Base-by-base conservation (phyloP, 495 filamentous ascomycete species). In the Lichina pygmaea region DNA sequence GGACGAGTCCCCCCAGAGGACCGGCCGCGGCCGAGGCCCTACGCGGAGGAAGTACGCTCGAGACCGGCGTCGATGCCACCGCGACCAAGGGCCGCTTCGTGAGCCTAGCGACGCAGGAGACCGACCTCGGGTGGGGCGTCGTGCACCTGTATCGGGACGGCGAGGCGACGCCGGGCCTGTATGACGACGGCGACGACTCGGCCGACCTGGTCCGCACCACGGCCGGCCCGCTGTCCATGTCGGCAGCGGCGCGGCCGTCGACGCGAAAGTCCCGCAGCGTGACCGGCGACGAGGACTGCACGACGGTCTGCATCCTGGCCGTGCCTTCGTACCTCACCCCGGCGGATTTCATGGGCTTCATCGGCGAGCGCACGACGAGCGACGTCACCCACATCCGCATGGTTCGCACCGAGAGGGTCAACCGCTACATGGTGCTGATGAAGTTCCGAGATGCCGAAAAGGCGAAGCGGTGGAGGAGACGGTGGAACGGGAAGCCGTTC, bases 361-460 rank as follows among this genome's bases (percentile, higher is more conserved):
- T 94, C 34, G 89, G 89, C 1, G 81, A 94, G 58, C 75, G 76
- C 55, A 93, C 85, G 51, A 71, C 81, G 57, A 77, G 82, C 48
- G 67, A 82, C 46, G 81, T 95, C 49, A 92, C 80, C 52, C 91
- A 97, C 62, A 92, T 93, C 54, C 68, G 89, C 38, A 91, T 97
- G 78, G 79, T 97, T 43, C 73, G 81, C 64, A 95, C 89, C 5
- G 77, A 77, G 43, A 66, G 78, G 45, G 72, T 78, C 53, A 94
- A 86, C 58, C 72, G 86, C 54, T 97, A 95, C 62, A 81, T 97
- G 73, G 89, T 93, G 42, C 65, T 97, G 47, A 86, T 97, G 78
- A 95, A 93, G 62, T 94, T 95, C 57, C 65, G 83, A 42, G 75
- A 75, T 51, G 67, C 69, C 40, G 69, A 66, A 53, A 72, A 71